Base-by-base conservation (phyloP, 345 rosid genomes). In the Bruguiera parviflora region DNA sequence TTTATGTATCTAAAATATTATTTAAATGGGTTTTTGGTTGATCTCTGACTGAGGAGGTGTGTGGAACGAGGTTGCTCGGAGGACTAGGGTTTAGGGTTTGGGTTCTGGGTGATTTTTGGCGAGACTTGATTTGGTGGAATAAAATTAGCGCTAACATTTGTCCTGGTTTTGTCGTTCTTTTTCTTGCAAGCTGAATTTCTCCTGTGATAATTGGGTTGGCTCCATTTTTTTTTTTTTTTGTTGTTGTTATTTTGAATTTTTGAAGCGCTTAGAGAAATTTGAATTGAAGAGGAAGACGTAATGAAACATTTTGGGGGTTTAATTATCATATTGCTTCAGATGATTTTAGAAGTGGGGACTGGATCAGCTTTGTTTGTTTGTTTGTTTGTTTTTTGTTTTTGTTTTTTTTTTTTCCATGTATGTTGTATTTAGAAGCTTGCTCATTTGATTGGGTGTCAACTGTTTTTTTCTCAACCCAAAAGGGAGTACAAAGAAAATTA, bases 21-120 rank as follows among this genome's bases (percentile, higher is more conserved):
- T 43, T 43, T 43, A 43, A 43, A 43, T 15, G 49, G 1, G 49
- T 22, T 64, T 46, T 24, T 64, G 37, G 27, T 6, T 58, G 13
- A 39, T 65, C 61, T 33, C n/a, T 57, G 55, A 35, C 46, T 32
- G 53, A 27, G 22, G 27, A 33, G 16, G 20, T 27, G 16, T 28
- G 47, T 32, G 20, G 53, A 6, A 63, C 7, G 24, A 28, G n/a
- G 46, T 33, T 57, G 57, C n/a, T n/a, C 10, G 2, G 63, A 46
- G 66, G 20, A 58, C 19, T 74, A 63, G 65, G 68, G 49, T 62
- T 73, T 25, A 22, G 63, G 53, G 67, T 60, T 62, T 57, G 31
- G 21, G 63, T 33, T 33, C 37, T 7, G 37, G 9, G 37, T 33
- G 37, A 8, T 43, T 13, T 8, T 56, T 68, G 29, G 59, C 24